Evolutionary conservation across 257 asterid genomes (phyloP), one percentile per base, ranked within the genome.

Genomic region (Echium plantagineum): DNA sequence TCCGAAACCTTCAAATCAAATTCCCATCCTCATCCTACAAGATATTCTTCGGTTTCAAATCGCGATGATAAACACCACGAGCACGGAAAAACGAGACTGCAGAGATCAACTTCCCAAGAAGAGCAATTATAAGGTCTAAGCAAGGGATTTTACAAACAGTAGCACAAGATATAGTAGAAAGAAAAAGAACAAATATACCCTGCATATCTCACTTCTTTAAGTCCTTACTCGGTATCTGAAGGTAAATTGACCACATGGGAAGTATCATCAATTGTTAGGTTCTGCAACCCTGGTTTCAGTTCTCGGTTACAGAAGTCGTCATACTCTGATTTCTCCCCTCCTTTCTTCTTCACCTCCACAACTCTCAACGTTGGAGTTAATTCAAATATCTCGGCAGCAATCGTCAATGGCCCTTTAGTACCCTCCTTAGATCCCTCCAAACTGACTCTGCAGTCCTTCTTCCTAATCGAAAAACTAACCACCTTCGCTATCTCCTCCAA

Each of bases 371-470:
- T 72, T 1, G 97, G 90, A 15, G 97, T 90, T 76, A 90, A 66
- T 68, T 90, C 97, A 62, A 90, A 90, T 65, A 90, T 81, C 84
- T 90, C 97, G 31, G 85, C 97, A 52, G 94, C 91, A 78, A 90
- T 78, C 12, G 95, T 78, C 73, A 87, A 72, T n/a, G 96, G 97
- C 26, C 97, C 97, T 72, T 81, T 90, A n/a, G 58, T 94, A 52
- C 97, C 95, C 53, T 90, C 80, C 70, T 79, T 80, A 16, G 86
- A 69, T 58, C 97, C 97, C 70, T 90, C 97, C 53, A 90, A 66
- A 54, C 84, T 87, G 73, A 90, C 91, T 64, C 85, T 81, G 65
- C 85, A 90, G 70, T 90, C 97, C 80, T 85, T 87, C 72, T 83
- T 90, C 80, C 97, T 80, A 66, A 90, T 96, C 5, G 88, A 63